Conservation (phyloP, 2,329 filamentous ascomycete species). For the Colletotrichum truncatum region DNA sequence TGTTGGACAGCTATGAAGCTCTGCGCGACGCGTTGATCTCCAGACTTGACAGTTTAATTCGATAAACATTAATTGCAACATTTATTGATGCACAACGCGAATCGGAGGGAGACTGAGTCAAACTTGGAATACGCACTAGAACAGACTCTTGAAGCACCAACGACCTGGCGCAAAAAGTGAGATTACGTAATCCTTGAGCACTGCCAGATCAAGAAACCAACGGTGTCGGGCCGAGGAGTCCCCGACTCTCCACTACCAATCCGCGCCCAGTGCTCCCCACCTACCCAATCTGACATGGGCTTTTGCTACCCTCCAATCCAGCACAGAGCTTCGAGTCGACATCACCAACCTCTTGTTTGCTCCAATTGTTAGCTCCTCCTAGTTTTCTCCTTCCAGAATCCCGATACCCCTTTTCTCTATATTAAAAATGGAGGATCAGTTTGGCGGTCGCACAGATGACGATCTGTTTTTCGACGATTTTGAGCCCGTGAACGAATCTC, state of each 20-base stretch:
- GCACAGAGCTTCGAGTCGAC: constrained; percentile 12
- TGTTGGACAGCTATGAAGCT: constrained; percentile 52
- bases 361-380: background rate
- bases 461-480: constrained; percentile 72
- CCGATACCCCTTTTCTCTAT: background rate
- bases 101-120: background rate
- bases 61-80: no score
- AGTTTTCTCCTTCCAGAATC: background rate
- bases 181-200: no score
- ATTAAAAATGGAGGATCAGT: constrained; percentile 65
- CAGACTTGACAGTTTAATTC: constrained; percentile 36
- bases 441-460: constrained; percentile 68
- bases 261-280: constrained; percentile 3
- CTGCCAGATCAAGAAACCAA: no score
- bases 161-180: no score
- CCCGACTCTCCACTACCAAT: background rate
- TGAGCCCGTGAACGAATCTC: constrained; percentile 49
- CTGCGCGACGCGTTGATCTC: constrained; percentile 46
- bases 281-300: constrained; percentile 23
- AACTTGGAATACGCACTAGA: no score
- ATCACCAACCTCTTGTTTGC: constrained; percentile 10
- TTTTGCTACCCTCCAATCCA: background rate
- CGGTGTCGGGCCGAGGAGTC: background rate
- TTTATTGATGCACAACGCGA: no score
- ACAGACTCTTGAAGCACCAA: no score